Percentiles rank a stretch among this genome's conserved stretches.
These are phyloP conservation scores for Penium margaritaceum DNA, from an alignment of 139 green algal genomes.

Conservation along the genomic window DNA sequence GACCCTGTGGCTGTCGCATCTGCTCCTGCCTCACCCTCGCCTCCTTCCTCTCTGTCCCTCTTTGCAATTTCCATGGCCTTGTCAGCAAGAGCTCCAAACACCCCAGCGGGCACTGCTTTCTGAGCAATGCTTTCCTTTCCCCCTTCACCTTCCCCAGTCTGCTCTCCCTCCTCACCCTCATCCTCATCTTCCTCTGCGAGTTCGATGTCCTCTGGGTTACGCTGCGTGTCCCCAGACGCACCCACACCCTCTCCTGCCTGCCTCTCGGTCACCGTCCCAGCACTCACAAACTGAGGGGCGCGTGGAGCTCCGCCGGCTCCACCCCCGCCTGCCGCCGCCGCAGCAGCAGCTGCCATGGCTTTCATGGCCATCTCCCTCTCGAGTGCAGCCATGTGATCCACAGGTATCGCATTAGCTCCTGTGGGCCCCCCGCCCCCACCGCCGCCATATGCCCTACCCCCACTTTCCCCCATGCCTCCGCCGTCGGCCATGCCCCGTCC, in stretches of 20 bases:
- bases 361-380: too few relatives aligned
- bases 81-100: constrained; percentile 61
- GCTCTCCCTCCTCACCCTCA: constrained; percentile 33
- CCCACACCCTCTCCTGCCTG: not conserved
- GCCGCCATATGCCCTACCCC: not conserved
- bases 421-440: not conserved
- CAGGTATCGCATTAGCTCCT: too few relatives aligned
- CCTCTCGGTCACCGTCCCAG: constrained; percentile 10
- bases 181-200: constrained; percentile 14
- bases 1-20: constrained; percentile 9
- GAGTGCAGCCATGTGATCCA: constrained; percentile 66
- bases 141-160: not conserved
- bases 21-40: not conserved
- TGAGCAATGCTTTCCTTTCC: constrained; percentile 48
- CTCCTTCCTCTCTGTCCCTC: not conserved
- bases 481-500: constrained; percentile 42
- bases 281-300: constrained; percentile 33
- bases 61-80: constrained; percentile 16
- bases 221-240: not conserved
- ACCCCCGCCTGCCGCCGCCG: constrained; percentile 19
- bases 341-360: constrained; percentile 26
- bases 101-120: constrained; percentile 69
- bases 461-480: not conserved
- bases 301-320: constrained; percentile 15
- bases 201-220: constrained; percentile 88